Evolutionary conservation across 257 asterid genomes (phyloP), one percentile per base, ranked within the genome.

Genomic region (Buddleja alternifolia): DNA sequence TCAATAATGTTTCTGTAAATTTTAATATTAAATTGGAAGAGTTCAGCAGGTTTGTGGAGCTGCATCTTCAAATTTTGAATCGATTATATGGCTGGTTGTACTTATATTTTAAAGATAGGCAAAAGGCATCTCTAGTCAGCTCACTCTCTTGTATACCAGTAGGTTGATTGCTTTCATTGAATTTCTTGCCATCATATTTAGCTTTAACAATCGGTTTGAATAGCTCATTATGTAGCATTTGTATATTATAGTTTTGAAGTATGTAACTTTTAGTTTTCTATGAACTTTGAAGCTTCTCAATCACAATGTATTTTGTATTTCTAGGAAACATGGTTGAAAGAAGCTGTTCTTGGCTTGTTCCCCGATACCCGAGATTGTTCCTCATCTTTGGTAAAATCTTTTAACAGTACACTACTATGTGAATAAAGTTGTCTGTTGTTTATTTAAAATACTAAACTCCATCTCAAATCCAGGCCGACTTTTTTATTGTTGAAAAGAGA

Each of bases 301-400:
- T 53, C 34, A 29, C 34, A 51, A 56, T 71, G 68, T 66, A 42
- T 71, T 74, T 58, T 72, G 45, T 50, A 50, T 79, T 67, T 77
- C 64, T 73, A 91, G 97, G 97, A 94, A 74, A 78, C 82, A 59
- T 94, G 99, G 99, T 78, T 94, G 82, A 87, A 85, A 80, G 95
- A 89, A 78, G 74, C 86, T 64, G 97, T 83, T 63, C 97, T 94
- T 64, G 74, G 87, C 75, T 73, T 86, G 85, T 94, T 94, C 76
- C 85, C 92, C 50, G 99, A 94, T 82, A 94, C 96, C 62, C 83
- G 80, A 71, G 95, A 89, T 78, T 89, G 96, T 80, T 79, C 89
- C 67, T 82, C 97, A 10, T 89, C 95, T 63, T 69, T 94, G 86
- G 99, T 94, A 83, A 82, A 75, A 81, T 60, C 71, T 55, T 56